These are phyloP conservation scores for Xerocomus spinulosus DNA, from an alignment of 768 basidiomycete genomes.

Conservation along the genomic window DNA sequence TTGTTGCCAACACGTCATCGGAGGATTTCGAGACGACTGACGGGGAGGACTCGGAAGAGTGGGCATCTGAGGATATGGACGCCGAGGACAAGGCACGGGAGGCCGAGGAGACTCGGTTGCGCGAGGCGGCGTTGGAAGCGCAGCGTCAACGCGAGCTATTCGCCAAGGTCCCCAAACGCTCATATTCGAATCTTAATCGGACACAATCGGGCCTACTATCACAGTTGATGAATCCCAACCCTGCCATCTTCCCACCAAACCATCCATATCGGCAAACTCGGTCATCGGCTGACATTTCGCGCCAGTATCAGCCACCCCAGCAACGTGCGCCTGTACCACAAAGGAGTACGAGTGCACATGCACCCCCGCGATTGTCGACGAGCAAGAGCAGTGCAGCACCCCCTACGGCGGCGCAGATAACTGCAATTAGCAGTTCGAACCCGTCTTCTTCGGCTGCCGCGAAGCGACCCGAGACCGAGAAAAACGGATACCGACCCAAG, in stretches of 20 bases:
- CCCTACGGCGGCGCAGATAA: conserved; percentile 52
- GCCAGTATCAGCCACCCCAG: conserved; percentile 21
- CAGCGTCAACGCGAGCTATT: conserved; percentile 65
- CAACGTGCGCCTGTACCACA: conserved; percentile 22
- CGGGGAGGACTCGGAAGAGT: conserved; percentile 52
- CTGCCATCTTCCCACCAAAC: conserved; percentile 49
- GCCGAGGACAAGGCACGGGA: conserved; percentile 32
- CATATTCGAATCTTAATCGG: conserved; percentile 56
- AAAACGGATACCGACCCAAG: conserved; percentile 54
- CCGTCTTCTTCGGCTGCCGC: conserved; percentile 17
- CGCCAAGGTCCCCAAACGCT: conserved; percentile 61
- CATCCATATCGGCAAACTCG: conserved; percentile 57
- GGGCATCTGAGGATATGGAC: conserved; percentile 57
- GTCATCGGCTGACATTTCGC: conserved; percentile 44
- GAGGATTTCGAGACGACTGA: conserved; percentile 52
- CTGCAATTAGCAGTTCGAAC: conserved; percentile 32
- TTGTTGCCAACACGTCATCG: conserved; percentile 44
- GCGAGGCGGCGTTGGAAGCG: conserved; percentile 57
- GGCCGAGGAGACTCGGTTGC: conserved; percentile 32
- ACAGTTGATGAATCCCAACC: conserved; percentile 70
- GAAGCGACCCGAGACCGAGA: conserved; percentile 26
- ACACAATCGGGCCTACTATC: conserved; percentile 56
- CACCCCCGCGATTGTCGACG: conserved; percentile 37
- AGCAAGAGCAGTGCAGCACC: conserved; percentile 58
- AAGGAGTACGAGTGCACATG: conserved; percentile 28